Base-by-base conservation (phyloP, 2,329 filamentous ascomycete species). In the Fusarium fracticaudum region DNA sequence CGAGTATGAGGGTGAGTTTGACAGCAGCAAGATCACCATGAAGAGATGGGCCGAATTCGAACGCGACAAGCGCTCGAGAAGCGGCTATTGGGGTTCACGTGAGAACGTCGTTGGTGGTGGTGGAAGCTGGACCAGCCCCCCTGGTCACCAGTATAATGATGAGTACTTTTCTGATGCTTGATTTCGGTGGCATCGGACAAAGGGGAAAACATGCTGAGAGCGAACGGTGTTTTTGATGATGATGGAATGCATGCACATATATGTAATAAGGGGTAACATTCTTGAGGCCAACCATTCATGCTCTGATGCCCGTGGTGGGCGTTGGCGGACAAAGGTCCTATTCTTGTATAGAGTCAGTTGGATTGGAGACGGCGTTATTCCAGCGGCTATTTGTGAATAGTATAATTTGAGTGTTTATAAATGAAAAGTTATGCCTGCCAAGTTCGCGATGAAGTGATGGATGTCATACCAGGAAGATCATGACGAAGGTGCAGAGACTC, bases 1-100 rank as follows among this genome's bases (percentile, higher is more conserved):
- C 72, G 95, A 96, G 79, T 92, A 92, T 73, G 94, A 98, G 83
- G 96, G 96, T 73, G 96, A 98, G 83, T 99, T 99, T 79, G 97
- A 99, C 84, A 97, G 93, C 83, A 97, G 93, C 84, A 97, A 98
- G 90, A 99, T 99, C 81, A 98, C 96, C 43, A 99, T 99, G 96
- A 98, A 98, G 88, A 87, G 96, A 78, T 99, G 96, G 96, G 93
- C 92, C 73, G 96, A 99, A 84, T 99, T 98, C 81, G 96, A 99
- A 87, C 86, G 89, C 24, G 89, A 91, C 72, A 87, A 89, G 71
- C 85, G 89, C 38, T 80, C 83, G 59, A 85, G 84, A 74, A 84
- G 80, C 77, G 84, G 84, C 71, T 88, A 87, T 81, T 90, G 87
- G 86, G 86, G 84, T 35, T 83, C 81, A 18, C 84, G 84, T 66